phyloP scores from a whole-genome alignment of 345 rosid genomes.

The Combretum micranthum region DNA sequence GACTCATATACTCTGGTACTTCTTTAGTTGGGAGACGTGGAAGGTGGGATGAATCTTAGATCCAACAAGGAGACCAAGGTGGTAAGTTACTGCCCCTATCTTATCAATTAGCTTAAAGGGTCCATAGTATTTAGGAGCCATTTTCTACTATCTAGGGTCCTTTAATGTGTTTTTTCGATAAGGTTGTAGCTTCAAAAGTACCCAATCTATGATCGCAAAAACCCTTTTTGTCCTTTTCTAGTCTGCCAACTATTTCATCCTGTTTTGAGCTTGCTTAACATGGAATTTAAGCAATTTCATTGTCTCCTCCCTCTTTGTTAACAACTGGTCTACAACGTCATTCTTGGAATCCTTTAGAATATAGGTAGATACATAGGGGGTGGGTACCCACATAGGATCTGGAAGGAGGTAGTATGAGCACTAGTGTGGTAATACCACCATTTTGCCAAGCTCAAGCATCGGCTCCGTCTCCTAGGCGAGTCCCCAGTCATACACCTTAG shows the following conservation, averaged over 20 bases:
- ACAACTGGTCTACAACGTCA: not conserved
- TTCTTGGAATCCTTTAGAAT: not conserved
- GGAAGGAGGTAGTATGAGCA: constrained; percentile 4
- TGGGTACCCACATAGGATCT: constrained; percentile 8
- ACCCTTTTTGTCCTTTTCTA: not conserved
- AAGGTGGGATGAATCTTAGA: constrained; percentile 1
- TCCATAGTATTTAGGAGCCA: constrained; percentile 1
- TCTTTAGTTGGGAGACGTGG: not conserved
- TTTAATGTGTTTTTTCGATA: no score
- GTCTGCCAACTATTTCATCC: constrained; percentile 3
- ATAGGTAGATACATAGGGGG: constrained; percentile 1
- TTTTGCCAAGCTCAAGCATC: not conserved
- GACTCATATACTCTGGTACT: not conserved
- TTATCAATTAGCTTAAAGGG: not conserved
- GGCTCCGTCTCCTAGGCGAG: not conserved
- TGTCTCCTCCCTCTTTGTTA: not conserved
- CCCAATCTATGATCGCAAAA: not conserved
- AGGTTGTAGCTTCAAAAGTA: constrained; percentile 3
- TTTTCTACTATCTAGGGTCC: not conserved
- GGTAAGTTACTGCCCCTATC: constrained; percentile 1
- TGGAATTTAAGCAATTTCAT: no score
- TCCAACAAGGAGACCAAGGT: not conserved
- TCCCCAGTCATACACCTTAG: not conserved
- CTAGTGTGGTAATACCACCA: no score
- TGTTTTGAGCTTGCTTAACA: not conserved